phyloP scores from a whole-genome alignment of 805 yeast genomes.

The Saturnispora gosingensis region DNA sequence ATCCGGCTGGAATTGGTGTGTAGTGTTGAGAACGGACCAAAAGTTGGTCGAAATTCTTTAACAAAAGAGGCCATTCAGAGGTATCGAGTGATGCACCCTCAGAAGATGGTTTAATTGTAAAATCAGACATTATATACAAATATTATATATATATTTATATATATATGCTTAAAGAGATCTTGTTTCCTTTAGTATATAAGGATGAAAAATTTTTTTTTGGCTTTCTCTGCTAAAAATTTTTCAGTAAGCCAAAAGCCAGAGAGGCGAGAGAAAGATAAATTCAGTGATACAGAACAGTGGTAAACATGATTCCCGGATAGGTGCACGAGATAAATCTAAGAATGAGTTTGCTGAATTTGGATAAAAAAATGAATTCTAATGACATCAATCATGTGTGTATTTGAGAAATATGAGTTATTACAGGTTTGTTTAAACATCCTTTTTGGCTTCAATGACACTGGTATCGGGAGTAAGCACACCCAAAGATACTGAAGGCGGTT shows the following conservation, averaged over 20 bases:
- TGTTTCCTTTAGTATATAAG: neutral
- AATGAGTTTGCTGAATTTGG: neutral
- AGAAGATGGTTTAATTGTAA: conserved; percentile 81
- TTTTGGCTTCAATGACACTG: neutral
- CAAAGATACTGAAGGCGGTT: neutral
- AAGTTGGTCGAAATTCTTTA: conserved; percentile 89
- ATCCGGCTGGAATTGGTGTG: conserved; percentile 94
- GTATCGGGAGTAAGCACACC: neutral
- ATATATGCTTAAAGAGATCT: neutral
- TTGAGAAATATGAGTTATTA: neutral
- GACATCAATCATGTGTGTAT: neutral
- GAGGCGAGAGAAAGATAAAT: neutral
- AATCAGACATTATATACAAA: conserved; percentile 28
- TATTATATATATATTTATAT: neutral
- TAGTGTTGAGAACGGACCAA: conserved; percentile 94
- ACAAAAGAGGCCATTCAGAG: conserved; percentile 88
- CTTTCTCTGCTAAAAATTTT: neutral
- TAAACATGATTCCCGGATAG: neutral
- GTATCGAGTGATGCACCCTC: conserved; percentile 75
- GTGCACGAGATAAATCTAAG: neutral
- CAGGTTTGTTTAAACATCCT: neutral
- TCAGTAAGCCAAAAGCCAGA: neutral
- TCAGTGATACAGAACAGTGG: neutral
- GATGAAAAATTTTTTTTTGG: neutral
- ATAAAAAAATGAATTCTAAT: neutral